Evolutionary conservation across 257 asterid genomes (phyloP), one percentile per base, ranked within the genome.

Genomic region (Solanum pinnatisectum): DNA sequence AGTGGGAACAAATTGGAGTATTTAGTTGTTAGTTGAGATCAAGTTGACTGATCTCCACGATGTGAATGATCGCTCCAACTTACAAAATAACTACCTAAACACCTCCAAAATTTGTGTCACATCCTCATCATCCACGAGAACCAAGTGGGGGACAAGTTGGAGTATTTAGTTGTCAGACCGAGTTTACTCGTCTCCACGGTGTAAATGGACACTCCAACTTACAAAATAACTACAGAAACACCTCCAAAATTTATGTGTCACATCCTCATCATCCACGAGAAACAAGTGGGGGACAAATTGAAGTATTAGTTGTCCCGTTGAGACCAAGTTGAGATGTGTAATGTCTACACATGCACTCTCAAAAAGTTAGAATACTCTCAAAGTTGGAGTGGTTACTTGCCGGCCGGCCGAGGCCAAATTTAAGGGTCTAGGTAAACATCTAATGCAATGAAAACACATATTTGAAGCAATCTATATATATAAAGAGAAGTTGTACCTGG

Each of bases 401-500:
- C 0, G 12, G 15, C 30, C 0, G 12, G 32, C 1, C 0, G 3
- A 63, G 3, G 3, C 30, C 32, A 1, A 59, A 0, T 63, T 10
- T 11, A n/a, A n/a, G 67, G 23, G 12, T 22, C 0, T 67, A 76
- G 33, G 30, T 22, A 76, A 78, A 32, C 59, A 42, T 78, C n/a
- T 78, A 40, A 78, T 42, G 84, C 9, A 78, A 40, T n/a, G 37
- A 78, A 27, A 79, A 79, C 22, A 44, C 10, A 44, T 14, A 27
- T 16, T 79, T 14, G 27, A 27, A 44, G 67, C 25, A 44, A 27
- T 16, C 16, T 16, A 44, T 20, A 56, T 20, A 49, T 8, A 39
- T 8, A 39, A 0, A 40, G 4, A 40, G 23, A 27, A 9, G 18
- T 25, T 6, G 35, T 87, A 94, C 97, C 97, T 95, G 99, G 82